phyloP scores from a whole-genome alignment of 2,329 filamentous ascomycete genomes.

The Microdochium nivale region DNA sequence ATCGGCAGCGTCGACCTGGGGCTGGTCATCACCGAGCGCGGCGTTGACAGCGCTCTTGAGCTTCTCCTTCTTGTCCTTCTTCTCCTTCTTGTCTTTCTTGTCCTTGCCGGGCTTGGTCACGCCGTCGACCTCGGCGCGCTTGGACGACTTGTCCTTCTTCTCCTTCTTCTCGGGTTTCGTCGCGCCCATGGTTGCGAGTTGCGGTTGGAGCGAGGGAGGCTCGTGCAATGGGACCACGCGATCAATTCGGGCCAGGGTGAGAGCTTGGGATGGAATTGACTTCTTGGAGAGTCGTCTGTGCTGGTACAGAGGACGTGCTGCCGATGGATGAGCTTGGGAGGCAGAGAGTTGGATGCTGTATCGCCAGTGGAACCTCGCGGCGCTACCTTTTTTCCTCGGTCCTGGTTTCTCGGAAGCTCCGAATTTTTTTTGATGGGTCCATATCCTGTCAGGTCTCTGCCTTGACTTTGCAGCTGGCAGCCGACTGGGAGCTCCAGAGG shows the following conservation, averaged over 20 bases:
- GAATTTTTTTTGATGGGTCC: background rate
- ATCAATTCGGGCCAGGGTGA: background rate
- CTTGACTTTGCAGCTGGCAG: background rate
- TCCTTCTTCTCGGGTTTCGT: slow-evolving; percentile 29
- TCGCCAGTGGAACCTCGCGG: background rate
- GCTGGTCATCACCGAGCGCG: slow-evolving; percentile 57
- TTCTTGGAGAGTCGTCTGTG: background rate
- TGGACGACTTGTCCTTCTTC: slow-evolving; percentile 51
- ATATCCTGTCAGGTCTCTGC: too few relatives aligned
- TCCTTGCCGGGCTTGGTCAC: slow-evolving; percentile 48
- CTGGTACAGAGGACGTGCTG: background rate
- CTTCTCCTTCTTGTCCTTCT: slow-evolving; percentile 65
- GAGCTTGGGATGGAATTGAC: background rate
- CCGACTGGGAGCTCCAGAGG: background rate
- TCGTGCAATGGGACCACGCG: background rate
- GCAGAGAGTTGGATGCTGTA: background rate
- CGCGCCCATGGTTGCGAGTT: slow-evolving; percentile 15
- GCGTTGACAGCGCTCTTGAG: slow-evolving; percentile 48
- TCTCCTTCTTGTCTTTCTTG: slow-evolving; percentile 57
- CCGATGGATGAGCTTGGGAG: background rate
- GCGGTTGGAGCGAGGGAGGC: background rate
- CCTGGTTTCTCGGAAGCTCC: background rate
- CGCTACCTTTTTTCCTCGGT: background rate
- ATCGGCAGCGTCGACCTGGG: slow-evolving; percentile 45
- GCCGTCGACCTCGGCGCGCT: slow-evolving; percentile 45